These are phyloP conservation scores for Mollisia scopiformis DNA, from an alignment of 2,329 filamentous ascomycete genomes.

Conservation along the genomic window DNA sequence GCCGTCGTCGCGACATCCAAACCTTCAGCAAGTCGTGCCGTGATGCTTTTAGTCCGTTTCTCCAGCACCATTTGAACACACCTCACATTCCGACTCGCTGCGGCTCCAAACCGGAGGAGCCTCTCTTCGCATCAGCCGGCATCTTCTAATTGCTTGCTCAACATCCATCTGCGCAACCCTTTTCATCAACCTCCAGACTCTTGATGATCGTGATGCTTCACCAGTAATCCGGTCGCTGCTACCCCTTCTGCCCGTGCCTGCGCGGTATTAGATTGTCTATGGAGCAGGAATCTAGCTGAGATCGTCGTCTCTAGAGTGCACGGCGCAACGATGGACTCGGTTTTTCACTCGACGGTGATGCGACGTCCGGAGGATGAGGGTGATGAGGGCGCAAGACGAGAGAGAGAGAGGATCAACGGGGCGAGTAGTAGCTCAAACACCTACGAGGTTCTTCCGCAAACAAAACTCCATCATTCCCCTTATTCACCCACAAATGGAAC, in stretches of 20 bases:
- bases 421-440: constrained; percentile 31
- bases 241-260: neutral
- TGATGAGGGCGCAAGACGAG: constrained; percentile 30
- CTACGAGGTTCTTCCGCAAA: constrained; percentile 23
- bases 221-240: constrained; percentile 15
- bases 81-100: constrained; percentile 5
- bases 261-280: constrained; percentile 23
- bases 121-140: constrained; percentile 15
- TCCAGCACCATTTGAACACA: constrained; percentile 8
- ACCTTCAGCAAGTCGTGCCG: constrained; percentile 7
- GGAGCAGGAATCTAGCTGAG: constrained; percentile 25
- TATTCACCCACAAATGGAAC: constrained; percentile 34
- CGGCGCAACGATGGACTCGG: constrained; percentile 32
- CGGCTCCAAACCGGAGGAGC: constrained; percentile 12
- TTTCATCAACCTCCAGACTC: constrained; percentile 8
- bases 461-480: constrained; percentile 30
- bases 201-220: constrained; percentile 17
- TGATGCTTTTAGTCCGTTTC: constrained; percentile 7
- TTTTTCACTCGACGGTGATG: constrained; percentile 37
- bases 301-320: constrained; percentile 21
- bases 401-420: constrained; percentile 35
- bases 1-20: constrained; percentile 10
- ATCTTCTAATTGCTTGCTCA: constrained; percentile 16
- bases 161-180: constrained; percentile 7
- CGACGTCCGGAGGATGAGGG: constrained; percentile 30